Base-by-base conservation (phyloP, 768 basidiomycete species). In the Royoungia palumana region DNA sequence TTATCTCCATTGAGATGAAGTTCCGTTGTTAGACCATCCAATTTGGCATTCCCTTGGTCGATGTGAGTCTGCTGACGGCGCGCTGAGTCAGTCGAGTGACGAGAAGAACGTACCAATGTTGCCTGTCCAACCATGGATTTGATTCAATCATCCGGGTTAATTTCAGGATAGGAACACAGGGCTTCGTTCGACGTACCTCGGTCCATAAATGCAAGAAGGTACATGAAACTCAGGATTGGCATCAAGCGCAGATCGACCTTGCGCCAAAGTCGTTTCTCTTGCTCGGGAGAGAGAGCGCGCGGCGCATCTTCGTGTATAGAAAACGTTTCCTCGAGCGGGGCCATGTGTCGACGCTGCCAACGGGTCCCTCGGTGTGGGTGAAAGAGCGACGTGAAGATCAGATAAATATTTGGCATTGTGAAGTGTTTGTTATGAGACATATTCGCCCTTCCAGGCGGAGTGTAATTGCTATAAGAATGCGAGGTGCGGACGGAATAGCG, bases 181-280 rank as follows among this genome's bases (percentile, higher is more conserved):
- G 14, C 28, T 3, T 5, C 16, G n/a, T n/a, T 19, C 24, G 5
- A 57, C 70, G 28, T 41, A 74, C 81, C 80, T 72, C 83, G 68
- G 60, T 86, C 84, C 60, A 86, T 66, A 63, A 83, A 84, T 5
- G 79, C 80, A 24, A 82, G 62, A 40, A 86, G 65, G 60, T 83
- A 84, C 72, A 85, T 77, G 36, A 82, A 51, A 2, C 75, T 66
- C 25, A 85, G 63, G 28, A 81, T 80, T 3, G 80, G 79, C 73
- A 82, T 75, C 30, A 83, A 66, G 44, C 77, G 69, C 6, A 72
- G 32, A 55, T 85, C 82, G 17, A 84, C 70, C 67, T 81, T 84
- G 46, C 76, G 63, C 70, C 80, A 80, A 45, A 84, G 62, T 44
- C 58, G 73, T 49, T 66, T 73, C 65, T 83, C 79, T 53, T 82